phyloP scores from a whole-genome alignment of 306 rosid genomes.

The Dryas drummondii region DNA sequence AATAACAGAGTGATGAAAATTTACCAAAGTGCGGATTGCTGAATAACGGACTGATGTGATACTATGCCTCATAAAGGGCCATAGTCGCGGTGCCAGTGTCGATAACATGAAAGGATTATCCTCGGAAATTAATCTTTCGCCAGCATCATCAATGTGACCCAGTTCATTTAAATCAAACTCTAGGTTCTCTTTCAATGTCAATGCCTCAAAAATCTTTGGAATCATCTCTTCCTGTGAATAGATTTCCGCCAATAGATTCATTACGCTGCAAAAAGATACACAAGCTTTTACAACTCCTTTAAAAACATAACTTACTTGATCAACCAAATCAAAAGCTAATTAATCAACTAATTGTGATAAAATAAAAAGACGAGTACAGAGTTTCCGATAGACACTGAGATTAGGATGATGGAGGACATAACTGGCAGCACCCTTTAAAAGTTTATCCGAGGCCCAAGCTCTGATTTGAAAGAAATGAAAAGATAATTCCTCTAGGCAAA shows the following conservation, averaged over 20 bases:
- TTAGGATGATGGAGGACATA: too few species aligned
- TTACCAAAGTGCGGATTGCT: constrained; percentile 93
- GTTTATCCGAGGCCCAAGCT: too few species aligned
- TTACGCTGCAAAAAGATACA: constrained; percentile 67
- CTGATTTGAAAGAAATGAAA: too few species aligned
- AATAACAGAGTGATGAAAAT: constrained; percentile 11
- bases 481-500: too few species aligned
- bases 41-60: constrained; percentile 89
- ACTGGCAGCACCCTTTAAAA: too few species aligned
- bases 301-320: too few species aligned
- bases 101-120: constrained; percentile 80
- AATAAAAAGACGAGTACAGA: too few species aligned
- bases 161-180: constrained; percentile 53
- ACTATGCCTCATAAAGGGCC: constrained; percentile 99
- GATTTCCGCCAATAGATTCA: constrained; percentile 96
- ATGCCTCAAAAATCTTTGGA: constrained; percentile 66
- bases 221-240: constrained; percentile 93
- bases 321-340: too few species aligned
- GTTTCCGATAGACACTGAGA: too few species aligned
- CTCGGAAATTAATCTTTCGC: constrained; percentile 33
- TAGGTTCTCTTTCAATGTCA: constrained; percentile 44
- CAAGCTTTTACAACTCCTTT: too few species aligned
- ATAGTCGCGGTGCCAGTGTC: constrained; percentile 79
- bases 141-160: constrained; percentile 40
- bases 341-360: too few species aligned